These are phyloP conservation scores for Globisporangium solare DNA, from an alignment of 352 stramenopile genomes.

Conservation along the genomic window DNA sequence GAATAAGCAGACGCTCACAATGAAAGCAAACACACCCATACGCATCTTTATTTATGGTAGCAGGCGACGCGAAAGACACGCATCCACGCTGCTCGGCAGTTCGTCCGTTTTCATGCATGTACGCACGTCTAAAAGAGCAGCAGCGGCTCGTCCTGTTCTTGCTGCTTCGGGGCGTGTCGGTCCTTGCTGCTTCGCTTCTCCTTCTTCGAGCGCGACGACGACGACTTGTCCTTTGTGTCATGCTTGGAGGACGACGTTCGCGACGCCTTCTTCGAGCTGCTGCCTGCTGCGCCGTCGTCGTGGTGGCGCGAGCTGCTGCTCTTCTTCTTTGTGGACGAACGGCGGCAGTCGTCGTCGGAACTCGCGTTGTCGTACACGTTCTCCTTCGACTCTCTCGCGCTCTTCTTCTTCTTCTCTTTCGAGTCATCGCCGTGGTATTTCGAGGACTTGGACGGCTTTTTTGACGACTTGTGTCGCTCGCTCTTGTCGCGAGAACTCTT, in stretches of 20 bases:
- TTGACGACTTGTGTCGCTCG: slow-evolving; percentile 33
- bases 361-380: slow-evolving; percentile 49
- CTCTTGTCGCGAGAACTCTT: too few relatives aligned
- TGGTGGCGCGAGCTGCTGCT: slow-evolving; percentile 12
- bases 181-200: slow-evolving; percentile 21
- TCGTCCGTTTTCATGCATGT: too few relatives aligned
- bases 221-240: slow-evolving; percentile 26
- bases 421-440: slow-evolving; percentile 24
- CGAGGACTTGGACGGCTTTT: slow-evolving; percentile 26
- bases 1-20: too few relatives aligned
- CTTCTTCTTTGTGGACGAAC: slow-evolving; percentile 28
- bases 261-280: slow-evolving; percentile 18
- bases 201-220: slow-evolving; percentile 37
- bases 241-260: slow-evolving; percentile 7
- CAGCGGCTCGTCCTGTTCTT: slow-evolving; percentile 50
- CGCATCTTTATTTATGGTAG: too few relatives aligned
- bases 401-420: slow-evolving; percentile 42
- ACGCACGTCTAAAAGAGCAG: slow-evolving; percentile 68
- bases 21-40: too few relatives aligned
- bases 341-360: slow-evolving; percentile 26
- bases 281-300: too few relatives aligned
- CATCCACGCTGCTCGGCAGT: too few relatives aligned
- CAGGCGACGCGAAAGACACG: too few relatives aligned
- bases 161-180: slow-evolving; percentile 29
- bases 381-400: slow-evolving; percentile 38